Conservation (phyloP, 305 asterid genomes). For the Fraxinus ornus region DNA sequence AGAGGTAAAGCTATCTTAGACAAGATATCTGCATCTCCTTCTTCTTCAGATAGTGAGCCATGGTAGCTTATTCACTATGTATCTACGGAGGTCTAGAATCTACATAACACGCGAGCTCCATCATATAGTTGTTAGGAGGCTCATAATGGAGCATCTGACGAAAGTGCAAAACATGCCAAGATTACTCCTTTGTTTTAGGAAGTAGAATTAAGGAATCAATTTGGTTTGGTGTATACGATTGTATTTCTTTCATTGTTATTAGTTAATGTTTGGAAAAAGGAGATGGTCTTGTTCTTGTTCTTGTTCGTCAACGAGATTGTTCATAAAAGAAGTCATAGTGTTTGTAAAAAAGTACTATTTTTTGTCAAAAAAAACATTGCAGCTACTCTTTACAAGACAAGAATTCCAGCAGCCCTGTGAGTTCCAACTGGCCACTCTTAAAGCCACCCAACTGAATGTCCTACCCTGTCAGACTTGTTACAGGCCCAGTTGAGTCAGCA, state of each 20-base stretch:
- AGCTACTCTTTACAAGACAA: not conserved
- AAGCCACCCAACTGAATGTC: not conserved
- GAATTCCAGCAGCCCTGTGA: not conserved
- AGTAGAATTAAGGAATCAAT: not conserved
- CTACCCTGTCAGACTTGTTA: not conserved
- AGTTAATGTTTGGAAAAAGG: not conserved
- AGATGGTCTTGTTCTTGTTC: not conserved
- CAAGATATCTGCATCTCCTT: not conserved
- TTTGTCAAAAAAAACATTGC: not conserved
- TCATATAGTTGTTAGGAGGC: not conserved
- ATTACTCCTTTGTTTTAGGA: not conserved
- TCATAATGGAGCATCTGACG: not conserved
- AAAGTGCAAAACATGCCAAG: not conserved
- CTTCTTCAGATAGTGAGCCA: not conserved
- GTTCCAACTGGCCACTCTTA: not conserved
- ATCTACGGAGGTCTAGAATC: not conserved
- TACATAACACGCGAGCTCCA: not conserved
- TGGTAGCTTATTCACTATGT: not conserved
- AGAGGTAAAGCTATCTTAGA: not conserved
- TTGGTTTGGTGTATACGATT: not conserved
- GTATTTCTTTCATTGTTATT: not conserved
- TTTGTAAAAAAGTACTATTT: not conserved
- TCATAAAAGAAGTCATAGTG: not conserved
- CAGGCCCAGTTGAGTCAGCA: not conserved
- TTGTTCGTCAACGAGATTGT: not conserved